These are phyloP conservation scores for Ilyonectria destructans DNA, from an alignment of 2,329 filamentous ascomycete genomes.

Conservation along the genomic window DNA sequence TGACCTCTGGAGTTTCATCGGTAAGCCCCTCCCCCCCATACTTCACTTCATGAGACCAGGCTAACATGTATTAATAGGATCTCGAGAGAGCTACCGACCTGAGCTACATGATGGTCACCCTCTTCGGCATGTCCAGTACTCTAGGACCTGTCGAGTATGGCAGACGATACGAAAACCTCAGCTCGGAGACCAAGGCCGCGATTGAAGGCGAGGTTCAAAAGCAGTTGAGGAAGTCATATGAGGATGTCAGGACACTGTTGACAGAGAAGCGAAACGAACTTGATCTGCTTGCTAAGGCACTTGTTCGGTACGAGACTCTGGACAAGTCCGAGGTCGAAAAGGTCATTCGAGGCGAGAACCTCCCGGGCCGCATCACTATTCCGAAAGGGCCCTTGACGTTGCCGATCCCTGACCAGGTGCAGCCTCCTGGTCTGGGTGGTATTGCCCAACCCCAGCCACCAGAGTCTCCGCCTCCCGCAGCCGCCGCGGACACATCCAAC, in stretches of 20 bases:
- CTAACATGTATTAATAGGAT: constrained; percentile 72
- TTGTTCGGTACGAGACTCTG: constrained; percentile 95
- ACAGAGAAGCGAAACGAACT: constrained; percentile 85
- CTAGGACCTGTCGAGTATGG: constrained; percentile 93
- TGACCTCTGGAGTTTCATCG: constrained; percentile 88
- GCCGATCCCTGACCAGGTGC: constrained; percentile 56
- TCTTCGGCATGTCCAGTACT: constrained; percentile 89
- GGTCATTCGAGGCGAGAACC: constrained; percentile 88
- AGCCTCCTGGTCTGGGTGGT: constrained; percentile 55
- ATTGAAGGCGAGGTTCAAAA: constrained; percentile 93
- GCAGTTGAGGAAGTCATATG: constrained; percentile 85
- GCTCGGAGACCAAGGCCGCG: constrained; percentile 86
- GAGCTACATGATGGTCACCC: constrained; percentile 90
- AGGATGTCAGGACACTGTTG: constrained; percentile 81
- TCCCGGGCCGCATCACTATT: constrained; percentile 75
- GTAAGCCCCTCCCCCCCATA: constrained; percentile 66
- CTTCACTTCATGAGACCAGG: neutral
- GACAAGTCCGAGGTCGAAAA: constrained; percentile 91
- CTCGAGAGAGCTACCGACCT: constrained; percentile 85
- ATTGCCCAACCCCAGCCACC: constrained; percentile 55
- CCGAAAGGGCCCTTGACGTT: constrained; percentile 66
- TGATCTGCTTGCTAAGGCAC: constrained; percentile 88
- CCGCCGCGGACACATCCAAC: constrained; percentile 50
- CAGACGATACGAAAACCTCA: constrained; percentile 85
- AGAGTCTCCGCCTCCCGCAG: constrained; percentile 54